phyloP scores from a whole-genome alignment of 192 early-diverging fungal genomes.

The Rhizophagus clarus region DNA sequence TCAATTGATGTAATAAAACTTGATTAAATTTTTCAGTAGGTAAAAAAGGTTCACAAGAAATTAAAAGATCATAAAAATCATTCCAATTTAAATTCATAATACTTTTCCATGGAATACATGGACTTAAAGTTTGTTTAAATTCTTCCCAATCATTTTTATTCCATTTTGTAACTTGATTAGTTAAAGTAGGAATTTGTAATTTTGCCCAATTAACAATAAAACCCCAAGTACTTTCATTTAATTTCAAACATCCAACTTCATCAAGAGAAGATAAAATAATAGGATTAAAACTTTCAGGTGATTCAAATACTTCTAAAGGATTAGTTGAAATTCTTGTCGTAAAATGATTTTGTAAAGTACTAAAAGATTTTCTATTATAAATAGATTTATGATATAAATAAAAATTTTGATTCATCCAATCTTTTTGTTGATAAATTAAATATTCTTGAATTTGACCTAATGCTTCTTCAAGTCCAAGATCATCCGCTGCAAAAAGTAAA shows the following conservation, averaged over 20 bases:
- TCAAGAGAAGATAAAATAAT: background rate
- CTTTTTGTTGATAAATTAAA: conserved; percentile 1
- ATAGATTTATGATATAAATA: background rate
- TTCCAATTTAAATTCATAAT: background rate
- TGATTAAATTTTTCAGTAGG: background rate
- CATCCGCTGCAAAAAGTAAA: conserved; percentile 12
- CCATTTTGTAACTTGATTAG: conserved; percentile 6
- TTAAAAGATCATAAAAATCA: conserved; percentile 13
- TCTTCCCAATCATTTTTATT: conserved; percentile 1
- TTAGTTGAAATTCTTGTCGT: background rate
- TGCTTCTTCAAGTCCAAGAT: conserved; percentile 9
- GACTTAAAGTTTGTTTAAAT: background rate
- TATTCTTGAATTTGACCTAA: conserved; percentile 9
- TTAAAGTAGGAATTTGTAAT: conserved; percentile 4
- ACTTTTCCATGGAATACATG: conserved; percentile 22
- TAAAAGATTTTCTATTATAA: background rate
- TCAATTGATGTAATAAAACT: background rate
- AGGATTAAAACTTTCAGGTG: background rate
- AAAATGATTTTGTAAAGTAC: background rate
- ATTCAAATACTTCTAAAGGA: background rate
- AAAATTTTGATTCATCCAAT: conserved; percentile 25
- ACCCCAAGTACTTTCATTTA: conserved; percentile 4
- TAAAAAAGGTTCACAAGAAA: conserved; percentile 22
- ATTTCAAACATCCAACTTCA: conserved; percentile 2
- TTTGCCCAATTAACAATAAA: conserved; percentile 19